Percentiles rank a stretch among this genome's conserved stretches.
Evolutionary conservation across 352 stramenopile genomes (phyloP).

Genomic region (Pythium aquatile): DNA sequence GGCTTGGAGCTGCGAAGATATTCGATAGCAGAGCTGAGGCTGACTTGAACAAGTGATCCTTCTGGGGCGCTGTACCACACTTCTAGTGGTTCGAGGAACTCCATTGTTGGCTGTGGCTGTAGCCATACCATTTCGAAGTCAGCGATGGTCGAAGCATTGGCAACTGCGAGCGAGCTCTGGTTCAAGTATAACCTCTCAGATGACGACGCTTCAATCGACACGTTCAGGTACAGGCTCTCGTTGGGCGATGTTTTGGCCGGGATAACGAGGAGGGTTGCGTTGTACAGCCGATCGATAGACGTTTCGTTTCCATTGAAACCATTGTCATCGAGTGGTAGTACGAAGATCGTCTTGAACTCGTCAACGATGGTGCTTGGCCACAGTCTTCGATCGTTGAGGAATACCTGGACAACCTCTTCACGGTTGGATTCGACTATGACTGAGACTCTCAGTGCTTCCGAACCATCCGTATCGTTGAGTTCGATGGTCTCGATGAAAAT

Average conservation of each 20-base stretch:
- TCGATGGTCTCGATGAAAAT: constrained; percentile 4
- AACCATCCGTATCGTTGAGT: constrained; percentile 15
- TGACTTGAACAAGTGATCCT: constrained; percentile 5
- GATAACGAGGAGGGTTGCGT: constrained; percentile 15
- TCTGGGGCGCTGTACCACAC: constrained; percentile 9
- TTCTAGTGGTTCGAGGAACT: constrained; percentile 4
- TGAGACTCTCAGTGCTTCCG: constrained; percentile 1
- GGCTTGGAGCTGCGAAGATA: background rate
- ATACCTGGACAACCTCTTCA: background rate
- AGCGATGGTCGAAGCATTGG: background rate
- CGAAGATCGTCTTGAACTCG: background rate
- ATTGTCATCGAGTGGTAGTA: background rate
- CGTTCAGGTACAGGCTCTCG: background rate
- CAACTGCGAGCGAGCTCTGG: background rate
- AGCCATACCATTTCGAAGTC: constrained; percentile 10
- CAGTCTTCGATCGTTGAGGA: constrained; percentile 8
- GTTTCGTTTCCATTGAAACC: background rate
- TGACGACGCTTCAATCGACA: constrained; percentile 14
- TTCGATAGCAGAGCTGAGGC: background rate
- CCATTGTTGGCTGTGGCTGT: too few species aligned
- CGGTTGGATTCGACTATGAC: background rate
- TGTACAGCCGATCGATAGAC: background rate
- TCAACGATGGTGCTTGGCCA: background rate
- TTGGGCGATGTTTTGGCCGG: background rate
- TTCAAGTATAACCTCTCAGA: constrained; percentile 17